Conservation (phyloP, 139 green algal genomes). For the Dunaliella primolecta region DNA sequence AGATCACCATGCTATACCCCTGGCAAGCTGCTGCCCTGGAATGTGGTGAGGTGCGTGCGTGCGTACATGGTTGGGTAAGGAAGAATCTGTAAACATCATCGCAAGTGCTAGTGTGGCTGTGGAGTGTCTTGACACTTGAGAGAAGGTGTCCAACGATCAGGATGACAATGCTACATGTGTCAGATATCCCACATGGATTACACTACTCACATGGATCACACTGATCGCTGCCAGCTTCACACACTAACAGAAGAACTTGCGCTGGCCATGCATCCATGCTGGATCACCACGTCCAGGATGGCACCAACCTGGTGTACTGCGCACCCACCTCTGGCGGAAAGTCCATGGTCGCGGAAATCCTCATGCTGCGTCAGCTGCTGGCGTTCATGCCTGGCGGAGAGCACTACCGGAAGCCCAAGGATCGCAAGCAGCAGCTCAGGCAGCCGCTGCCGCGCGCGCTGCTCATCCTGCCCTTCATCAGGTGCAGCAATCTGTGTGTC, state of each 20-base stretch:
- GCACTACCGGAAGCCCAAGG: neutral
- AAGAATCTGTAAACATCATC: no score
- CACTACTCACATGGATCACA: no score
- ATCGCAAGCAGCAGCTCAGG: neutral
- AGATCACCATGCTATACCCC: slow-evolving; percentile 64
- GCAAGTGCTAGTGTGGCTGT: no score
- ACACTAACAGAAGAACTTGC: no score
- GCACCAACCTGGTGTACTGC: slow-evolving; percentile 78
- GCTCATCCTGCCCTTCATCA: slow-evolving; percentile 68
- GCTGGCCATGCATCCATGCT: no score
- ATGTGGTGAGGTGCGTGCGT: slow-evolving; percentile 35
- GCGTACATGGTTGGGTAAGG: no score
- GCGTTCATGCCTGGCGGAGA: neutral
- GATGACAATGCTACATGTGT: no score
- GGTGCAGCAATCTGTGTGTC: neutral
- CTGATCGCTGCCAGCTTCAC: no score
- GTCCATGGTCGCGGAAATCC: slow-evolving; percentile 80
- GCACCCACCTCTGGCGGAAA: slow-evolving; percentile 87
- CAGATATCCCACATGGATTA: no score
- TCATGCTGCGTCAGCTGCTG: slow-evolving; percentile 68
- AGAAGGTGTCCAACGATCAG: no score
- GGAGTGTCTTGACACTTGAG: no score
- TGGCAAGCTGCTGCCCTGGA: slow-evolving; percentile 74
- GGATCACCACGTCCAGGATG: slow-evolving; percentile 29
- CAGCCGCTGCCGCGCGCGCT: slow-evolving; percentile 25